A percentile compares a stretch with the other conserved stretches of the same genome.
phyloP scores from a whole-genome alignment of 192 early-diverging fungal species.

The Fimicolochytrium jonesii region DNA sequence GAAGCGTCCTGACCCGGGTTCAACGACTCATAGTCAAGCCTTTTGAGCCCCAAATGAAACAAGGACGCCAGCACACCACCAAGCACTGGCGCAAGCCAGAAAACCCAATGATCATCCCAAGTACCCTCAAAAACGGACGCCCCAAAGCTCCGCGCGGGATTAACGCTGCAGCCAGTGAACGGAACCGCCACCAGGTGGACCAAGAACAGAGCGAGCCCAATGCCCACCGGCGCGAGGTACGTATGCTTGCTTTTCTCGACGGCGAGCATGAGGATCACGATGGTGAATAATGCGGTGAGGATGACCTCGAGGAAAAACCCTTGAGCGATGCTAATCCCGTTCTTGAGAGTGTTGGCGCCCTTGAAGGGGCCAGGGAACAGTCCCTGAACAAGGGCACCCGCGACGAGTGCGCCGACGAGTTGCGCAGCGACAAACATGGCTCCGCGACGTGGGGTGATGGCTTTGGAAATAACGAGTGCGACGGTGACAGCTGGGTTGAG shows the following conservation, averaged over 20 bases:
- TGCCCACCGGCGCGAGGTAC: conserved; percentile 38
- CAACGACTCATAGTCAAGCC: conserved; percentile 17
- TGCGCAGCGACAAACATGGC: conserved; percentile 55
- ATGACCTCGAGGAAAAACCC: conserved; percentile 40
- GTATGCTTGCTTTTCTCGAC: conserved; percentile 39
- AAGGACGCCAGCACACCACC: conserved; percentile 40
- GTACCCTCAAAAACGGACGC: conserved; percentile 46
- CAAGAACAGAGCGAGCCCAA: conserved; percentile 39
- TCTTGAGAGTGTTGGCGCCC: conserved; percentile 25
- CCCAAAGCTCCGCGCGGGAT: conserved; percentile 65
- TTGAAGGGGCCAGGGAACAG: conserved; percentile 29
- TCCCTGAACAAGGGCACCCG: conserved; percentile 29
- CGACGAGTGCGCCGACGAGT: conserved; percentile 54
- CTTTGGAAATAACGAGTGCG: conserved; percentile 49
- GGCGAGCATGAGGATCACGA: conserved; percentile 38
- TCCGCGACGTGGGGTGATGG: conserved; percentile 37
- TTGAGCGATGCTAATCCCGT: conserved; percentile 13
- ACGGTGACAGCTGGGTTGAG: conserved; percentile 68
- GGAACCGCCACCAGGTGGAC: conserved; percentile 39
- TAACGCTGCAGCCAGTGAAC: conserved; percentile 52
- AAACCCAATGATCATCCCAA: conserved; percentile 56
- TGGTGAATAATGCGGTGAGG: conserved; percentile 37
- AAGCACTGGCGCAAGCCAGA: conserved; percentile 55
- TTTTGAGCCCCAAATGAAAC: conserved; percentile 25
- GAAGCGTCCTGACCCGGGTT: conserved; percentile 34